phyloP scores from a whole-genome alignment of 73 alveolate species.

The Tetrahymena elliotti region DNA sequence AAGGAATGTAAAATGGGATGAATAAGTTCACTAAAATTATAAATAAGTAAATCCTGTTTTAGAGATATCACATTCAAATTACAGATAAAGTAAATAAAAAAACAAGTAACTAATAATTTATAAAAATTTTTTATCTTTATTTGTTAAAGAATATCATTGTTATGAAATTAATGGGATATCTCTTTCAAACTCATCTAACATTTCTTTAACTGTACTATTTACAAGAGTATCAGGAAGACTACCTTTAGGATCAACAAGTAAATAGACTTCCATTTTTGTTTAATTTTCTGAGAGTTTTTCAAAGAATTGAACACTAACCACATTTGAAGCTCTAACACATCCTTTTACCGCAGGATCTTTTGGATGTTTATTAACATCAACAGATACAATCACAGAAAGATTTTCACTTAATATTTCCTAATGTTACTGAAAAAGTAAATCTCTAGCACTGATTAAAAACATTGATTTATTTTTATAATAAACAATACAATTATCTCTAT shows the following conservation, averaged over 20 bases:
- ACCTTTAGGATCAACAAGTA: not conserved
- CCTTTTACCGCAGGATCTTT: not conserved
- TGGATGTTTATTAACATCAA: not conserved
- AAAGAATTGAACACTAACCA: not conserved
- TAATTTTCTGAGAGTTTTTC: not conserved
- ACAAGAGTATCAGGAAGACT: not conserved
- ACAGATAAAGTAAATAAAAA: too few species aligned
- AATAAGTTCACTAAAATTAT: too few species aligned
- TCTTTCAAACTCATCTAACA: not conserved
- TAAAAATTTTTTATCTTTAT: too few species aligned
- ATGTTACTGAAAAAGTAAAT: not conserved
- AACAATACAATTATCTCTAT: not conserved
- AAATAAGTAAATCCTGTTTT: too few species aligned
- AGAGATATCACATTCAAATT: too few species aligned
- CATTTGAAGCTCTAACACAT: not conserved
- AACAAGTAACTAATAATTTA: too few species aligned
- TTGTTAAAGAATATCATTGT: not conserved
- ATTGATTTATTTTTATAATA: not conserved
- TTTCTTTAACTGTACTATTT: not conserved
- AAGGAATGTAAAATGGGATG: too few species aligned
- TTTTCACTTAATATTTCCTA: not conserved
- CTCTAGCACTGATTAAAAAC: not conserved
- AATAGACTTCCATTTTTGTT: not conserved
- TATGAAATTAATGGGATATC: not conserved
- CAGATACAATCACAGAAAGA: not conserved